Evolutionary conservation across 306 rosid genomes (phyloP).

Genomic region (Trifolium subterraneum): DNA sequence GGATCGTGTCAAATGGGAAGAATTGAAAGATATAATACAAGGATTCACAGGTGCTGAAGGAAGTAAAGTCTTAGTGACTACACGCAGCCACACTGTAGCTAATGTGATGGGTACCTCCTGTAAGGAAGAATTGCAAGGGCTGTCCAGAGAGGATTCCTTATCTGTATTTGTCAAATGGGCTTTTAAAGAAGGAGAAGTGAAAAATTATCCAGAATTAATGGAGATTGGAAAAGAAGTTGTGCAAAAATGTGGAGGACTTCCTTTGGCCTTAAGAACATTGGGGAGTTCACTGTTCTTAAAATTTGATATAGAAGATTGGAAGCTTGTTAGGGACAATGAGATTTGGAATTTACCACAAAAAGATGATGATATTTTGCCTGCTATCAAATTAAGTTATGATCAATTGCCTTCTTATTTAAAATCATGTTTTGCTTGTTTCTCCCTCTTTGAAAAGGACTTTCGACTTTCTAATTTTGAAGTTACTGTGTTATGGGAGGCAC

Average conservation of each 20-base stretch:
- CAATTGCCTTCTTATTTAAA: slow-evolving; percentile 44
- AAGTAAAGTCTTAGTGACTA: slow-evolving; percentile 39
- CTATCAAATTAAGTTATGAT: slow-evolving; percentile 47
- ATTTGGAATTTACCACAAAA: slow-evolving; percentile 45
- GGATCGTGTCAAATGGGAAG: slow-evolving; percentile 10
- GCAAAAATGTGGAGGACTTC: slow-evolving; percentile 48
- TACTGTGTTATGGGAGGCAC: slow-evolving; percentile 42
- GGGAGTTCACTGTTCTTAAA: slow-evolving; percentile 18
- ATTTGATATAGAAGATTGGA: not conserved
- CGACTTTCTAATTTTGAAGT: fast-evolving
- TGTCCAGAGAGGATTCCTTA: not conserved
- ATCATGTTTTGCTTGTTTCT: slow-evolving; percentile 45
- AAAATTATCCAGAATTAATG: slow-evolving; percentile 10
- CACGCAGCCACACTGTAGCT: slow-evolving; percentile 1
- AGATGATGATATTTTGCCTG: slow-evolving; percentile 35
- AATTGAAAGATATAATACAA: not conserved
- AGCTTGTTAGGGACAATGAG: slow-evolving; percentile 29
- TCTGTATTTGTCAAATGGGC: slow-evolving; percentile 47
- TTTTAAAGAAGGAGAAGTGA: slow-evolving; percentile 40
- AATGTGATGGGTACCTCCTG: not conserved
- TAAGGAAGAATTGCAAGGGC: too few relatives aligned
- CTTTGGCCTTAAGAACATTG: slow-evolving; percentile 46
- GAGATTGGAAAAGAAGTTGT: slow-evolving; percentile 3
- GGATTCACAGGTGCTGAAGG: not conserved
- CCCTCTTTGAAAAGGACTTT: slow-evolving; percentile 30